Base-by-base conservation (phyloP, 371 early-diverging fungal species). In the Circinella minor region DNA sequence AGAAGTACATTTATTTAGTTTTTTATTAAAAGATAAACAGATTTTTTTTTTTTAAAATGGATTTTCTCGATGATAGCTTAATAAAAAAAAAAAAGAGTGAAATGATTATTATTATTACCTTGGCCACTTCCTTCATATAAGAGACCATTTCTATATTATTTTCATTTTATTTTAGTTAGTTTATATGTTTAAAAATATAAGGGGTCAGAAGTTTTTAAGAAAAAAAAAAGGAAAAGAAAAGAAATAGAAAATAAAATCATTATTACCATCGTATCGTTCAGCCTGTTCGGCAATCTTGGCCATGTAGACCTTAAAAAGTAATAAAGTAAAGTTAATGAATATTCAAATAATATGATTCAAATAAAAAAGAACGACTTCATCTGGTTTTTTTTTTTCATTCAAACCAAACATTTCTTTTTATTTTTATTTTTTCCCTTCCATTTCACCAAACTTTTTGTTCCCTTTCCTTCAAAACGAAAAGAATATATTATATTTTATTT, bases 211-310 rank as follows among this genome's bases (percentile, higher is more conserved):
- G 60, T 39, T 48, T 51, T 37, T 61, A 51, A 47, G 3, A 51
- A 54, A 46, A 54, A 62, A 38, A 48, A 4, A 63, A 48, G 18
- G 3, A 65, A 34, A 51, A 17, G 57, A 5, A 15, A 54, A n/a
- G 20, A 54, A 18, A 17, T 55, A 57, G 36, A 55, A 54, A 63
- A 71, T 65, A 57, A 68, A 63, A 43, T 11, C 17, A 67, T 54
- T 20, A 91, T 86, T 91, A 93, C 96, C 98, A 80, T 99, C 98
- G 81, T 98, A 99, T 76, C 99, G 93, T 86, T 99, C 99, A 70
- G 99, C 98, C 87, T 97, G 96, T 89, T 99, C 99, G 77, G 96
- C 94, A 73, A 99, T 93, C 91, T 97, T 98, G 86, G 98, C 99
- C 90, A 94, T 93, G 87, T 84, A 87, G 68, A 88, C 87, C 78